Conservation (phyloP, 2,329 filamentous ascomycete species). For the Metarhizium brunneum region DNA sequence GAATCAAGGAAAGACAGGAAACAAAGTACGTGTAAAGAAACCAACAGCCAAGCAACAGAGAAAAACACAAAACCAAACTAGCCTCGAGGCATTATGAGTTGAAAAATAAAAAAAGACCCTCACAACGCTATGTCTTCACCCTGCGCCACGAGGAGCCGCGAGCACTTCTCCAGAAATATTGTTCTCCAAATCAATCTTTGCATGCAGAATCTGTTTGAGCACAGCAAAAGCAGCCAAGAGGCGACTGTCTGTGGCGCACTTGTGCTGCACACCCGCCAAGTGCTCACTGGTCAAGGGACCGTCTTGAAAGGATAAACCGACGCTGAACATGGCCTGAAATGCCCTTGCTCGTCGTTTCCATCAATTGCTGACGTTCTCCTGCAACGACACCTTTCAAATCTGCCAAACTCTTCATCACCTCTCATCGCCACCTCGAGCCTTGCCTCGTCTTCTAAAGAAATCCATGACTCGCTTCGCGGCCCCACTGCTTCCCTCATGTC, state of each 20-base stretch:
- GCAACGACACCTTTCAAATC: background rate
- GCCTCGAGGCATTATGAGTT: background rate
- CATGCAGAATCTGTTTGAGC: background rate
- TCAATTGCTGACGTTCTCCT: background rate
- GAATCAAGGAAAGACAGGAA: slow-evolving; percentile 4
- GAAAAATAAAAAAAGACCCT: background rate
- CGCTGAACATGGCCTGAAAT: background rate
- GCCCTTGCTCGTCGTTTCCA: background rate
- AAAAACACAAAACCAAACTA: background rate
- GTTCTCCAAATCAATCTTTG: background rate
- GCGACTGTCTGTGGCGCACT: too few species aligned
- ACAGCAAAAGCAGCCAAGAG: too few species aligned
- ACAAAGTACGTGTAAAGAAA: background rate
- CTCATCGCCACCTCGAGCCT: slow-evolving; percentile 55
- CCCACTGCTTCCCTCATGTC: slow-evolving; percentile 74
- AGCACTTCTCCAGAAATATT: background rate
- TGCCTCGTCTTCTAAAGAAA: slow-evolving; percentile 84
- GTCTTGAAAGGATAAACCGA: too few species aligned
- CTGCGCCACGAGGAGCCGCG: background rate
- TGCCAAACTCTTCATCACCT: slow-evolving; percentile 19
- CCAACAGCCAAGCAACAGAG: background rate
- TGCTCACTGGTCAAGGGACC: too few species aligned
- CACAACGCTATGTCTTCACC: slow-evolving; percentile 2
- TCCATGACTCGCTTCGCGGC: slow-evolving; percentile 94
- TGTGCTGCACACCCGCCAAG: too few species aligned